These are phyloP conservation scores for Arabidopsis thaliana DNA, from an alignment of 345 rosid species.

Conservation along the genomic window DNA sequence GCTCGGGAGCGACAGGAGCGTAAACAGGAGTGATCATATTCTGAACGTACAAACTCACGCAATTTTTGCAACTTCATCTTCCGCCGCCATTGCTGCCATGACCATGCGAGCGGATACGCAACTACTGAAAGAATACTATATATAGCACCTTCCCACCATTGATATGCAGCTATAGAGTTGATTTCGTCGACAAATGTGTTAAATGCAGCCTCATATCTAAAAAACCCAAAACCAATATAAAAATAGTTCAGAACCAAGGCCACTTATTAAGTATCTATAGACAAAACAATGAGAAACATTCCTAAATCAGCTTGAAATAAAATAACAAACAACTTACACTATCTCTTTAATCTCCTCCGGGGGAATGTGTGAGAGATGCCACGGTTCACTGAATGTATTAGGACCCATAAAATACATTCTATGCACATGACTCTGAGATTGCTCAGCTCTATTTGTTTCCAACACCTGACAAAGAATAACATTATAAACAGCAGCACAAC, in stretches of 20 bases:
- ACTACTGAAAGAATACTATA: constrained; percentile 80
- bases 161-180: constrained; percentile 93
- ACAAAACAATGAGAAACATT: constrained; percentile 35
- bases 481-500: constrained; percentile 26
- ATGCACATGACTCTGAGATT: constrained; percentile 93
- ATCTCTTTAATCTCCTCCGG: constrained; percentile 96
- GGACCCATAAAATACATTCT: constrained; percentile 98
- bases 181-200: constrained; percentile 95
- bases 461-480: constrained; percentile 65
- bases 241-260: constrained; percentile 31
- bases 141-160: constrained; percentile 99
- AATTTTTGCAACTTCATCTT: constrained; percentile 81
- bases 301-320: constrained; percentile 27
- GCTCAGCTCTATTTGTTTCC: constrained; percentile 98
- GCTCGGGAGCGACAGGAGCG: constrained; percentile 99
- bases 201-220: constrained; percentile 94
- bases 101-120: constrained; percentile 92
- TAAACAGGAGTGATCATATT: constrained; percentile 96
- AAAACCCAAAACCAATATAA: constrained; percentile 38
- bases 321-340: constrained; percentile 64
- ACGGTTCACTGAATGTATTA: constrained; percentile 94
- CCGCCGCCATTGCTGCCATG: constrained; percentile 99
- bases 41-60: constrained; percentile 98
- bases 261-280: constrained; percentile 4
- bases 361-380: constrained; percentile 95